Conservation (phyloP, 2,329 filamentous ascomycete genomes). For the Blastomyces gilchristii region DNA sequence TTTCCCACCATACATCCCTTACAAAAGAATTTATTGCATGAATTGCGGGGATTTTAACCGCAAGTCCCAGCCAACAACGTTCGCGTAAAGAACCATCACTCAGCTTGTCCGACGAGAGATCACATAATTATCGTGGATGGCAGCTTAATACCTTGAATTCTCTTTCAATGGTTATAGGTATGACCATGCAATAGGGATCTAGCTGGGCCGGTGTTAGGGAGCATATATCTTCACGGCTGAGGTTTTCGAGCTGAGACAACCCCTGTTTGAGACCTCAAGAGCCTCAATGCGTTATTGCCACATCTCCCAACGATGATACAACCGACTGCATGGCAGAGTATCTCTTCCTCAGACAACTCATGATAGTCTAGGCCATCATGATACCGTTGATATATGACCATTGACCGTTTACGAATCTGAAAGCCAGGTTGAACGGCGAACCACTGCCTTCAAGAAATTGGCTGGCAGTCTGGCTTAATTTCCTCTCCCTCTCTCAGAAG, state of each 20-base stretch:
- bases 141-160: background rate
- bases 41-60: background rate
- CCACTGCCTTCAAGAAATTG: background rate
- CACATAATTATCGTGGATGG: background rate
- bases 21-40: background rate
- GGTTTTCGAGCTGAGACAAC: conserved; percentile 5
- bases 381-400: conserved; percentile 5
- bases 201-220: background rate
- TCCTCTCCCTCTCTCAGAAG: background rate
- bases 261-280: conserved; percentile 4
- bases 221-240: background rate
- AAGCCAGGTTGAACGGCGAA: background rate
- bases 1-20: background rate
- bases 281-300: background rate
- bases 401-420: background rate
- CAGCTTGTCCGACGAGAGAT: background rate
- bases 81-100: background rate
- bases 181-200: background rate
- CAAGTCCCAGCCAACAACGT: background rate
- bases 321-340: background rate
- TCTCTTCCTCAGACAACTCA: background rate
- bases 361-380: background rate
- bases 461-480: background rate
- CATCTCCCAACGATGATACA: background rate
- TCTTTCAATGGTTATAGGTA: background rate